Base-by-base conservation (phyloP, 345 rosid genomes). In the Salix koriyanagi region DNA sequence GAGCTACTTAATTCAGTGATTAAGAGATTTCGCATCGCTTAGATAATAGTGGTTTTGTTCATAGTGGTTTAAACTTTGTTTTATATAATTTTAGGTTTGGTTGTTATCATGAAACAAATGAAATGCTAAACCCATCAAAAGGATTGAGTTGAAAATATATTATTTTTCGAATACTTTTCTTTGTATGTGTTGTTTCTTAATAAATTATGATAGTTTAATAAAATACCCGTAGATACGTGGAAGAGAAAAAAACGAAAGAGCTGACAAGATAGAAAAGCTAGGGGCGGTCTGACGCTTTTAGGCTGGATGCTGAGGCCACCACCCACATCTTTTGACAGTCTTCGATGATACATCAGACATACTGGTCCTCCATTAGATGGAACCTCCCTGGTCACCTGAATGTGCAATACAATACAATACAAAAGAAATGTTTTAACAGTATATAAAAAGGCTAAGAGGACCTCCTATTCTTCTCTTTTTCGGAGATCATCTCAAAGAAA, bases 291-390 rank as follows among this genome's bases (percentile, higher is more conserved):
- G 81, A 73, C 71, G 76, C 97, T 90, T 92, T 90, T 87, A 83
- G 89, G 90, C 89, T 92, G 97, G 83, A 83, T 77, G 41, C 80
- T 73, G 82, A 80, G 72, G 18, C 81, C 79, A 67, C 85, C 80
- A 72, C 48, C 85, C 26, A 18, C 37, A 44, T 58, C 80, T 32
- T 77, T 79, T 75, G 54, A 28, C 48, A 70, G 41, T 48, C 75
- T 34, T 65, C 48, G 36, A 15, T 48, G 52, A 18, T 66, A 26
- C 19, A 42, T 42, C 46, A 42, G 46, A 11, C 46, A 5, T 48
- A 6, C 69, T 54, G 2, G 23, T 54, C 21, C 60, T 21, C 6
- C 12, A 54, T 21, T 54, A 23, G 60, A 41, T 72, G 65, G 73
- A 69, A 42, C 77, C 46, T 42, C 46, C 46, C 77, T 76, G 48